Evolutionary conservation across 2,329 filamentous ascomycete species (phyloP).

Genomic region (Calonectria multiphialidica): DNA sequence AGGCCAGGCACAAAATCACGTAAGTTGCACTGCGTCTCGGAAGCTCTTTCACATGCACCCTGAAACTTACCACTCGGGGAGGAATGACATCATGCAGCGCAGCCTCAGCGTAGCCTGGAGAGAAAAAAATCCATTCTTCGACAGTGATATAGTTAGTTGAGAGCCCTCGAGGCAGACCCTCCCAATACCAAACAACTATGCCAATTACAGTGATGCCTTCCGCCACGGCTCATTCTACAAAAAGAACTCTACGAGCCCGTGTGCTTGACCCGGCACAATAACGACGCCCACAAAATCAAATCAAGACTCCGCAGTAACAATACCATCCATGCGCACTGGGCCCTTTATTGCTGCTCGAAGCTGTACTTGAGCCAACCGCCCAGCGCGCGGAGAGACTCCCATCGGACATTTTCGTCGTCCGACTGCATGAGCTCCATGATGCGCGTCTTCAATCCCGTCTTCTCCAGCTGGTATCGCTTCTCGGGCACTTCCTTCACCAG

Average conservation of each 20-base stretch:
- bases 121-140: constrained; percentile 28
- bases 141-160: constrained; percentile 30
- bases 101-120: background rate
- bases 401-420: constrained; percentile 87
- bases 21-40: background rate
- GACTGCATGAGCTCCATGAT: constrained; percentile 97
- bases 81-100: background rate
- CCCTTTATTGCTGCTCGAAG: constrained; percentile 59
- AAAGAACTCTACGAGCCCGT: constrained; percentile 35
- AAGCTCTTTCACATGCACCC: background rate
- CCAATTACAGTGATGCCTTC: constrained; percentile 47
- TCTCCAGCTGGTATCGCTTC: constrained; percentile 83
- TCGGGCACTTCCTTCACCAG: constrained; percentile 92
- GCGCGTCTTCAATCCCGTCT: constrained; percentile 84
- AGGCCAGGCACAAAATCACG: background rate
- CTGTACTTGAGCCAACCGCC: constrained; percentile 75
- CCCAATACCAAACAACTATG: constrained; percentile 44
- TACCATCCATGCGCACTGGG: constrained; percentile 21
- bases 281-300: constrained; percentile 39
- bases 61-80: background rate
- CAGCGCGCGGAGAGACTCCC: constrained; percentile 91
- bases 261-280: constrained; percentile 30
- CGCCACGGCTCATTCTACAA: constrained; percentile 41
- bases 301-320: constrained; percentile 34
- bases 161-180: constrained; percentile 25